Evolutionary conservation across 2,329 filamentous ascomycete genomes (phyloP), one percentile per base, ranked within the genome.

Genomic region (Aspergillus carbonarius): DNA sequence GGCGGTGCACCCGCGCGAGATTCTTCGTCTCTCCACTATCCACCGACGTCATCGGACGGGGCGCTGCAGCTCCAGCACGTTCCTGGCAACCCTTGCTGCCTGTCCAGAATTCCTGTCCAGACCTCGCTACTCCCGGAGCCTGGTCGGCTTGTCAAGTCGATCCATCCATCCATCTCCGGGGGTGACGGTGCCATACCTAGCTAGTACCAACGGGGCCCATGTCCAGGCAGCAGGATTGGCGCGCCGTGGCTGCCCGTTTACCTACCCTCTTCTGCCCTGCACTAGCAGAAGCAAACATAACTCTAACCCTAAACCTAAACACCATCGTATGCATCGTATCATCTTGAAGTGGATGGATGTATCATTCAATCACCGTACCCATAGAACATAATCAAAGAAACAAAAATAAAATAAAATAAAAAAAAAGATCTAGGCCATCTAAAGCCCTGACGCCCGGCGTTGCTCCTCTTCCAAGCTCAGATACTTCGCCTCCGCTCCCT

Each of bases 401-500:
- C 18, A 42, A n/a, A n/a, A n/a, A 5, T 20, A 44, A 17, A 47
- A 47, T 13, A n/a, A 37, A 48, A 51, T 27, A 4, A 54, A 25
- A 23, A 12, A 15, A 49, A 23, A 18, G 37, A 48, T 6, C 18
- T 27, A n/a, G 18, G 34, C n/a, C n/a, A 18, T 20, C 42, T 17
- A 35, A 42, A 55, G 34, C 20, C 27, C 6, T 37, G 42, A 17
- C 32, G 13, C 54, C 50, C n/a, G 47, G 15, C 48, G 52, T 35
- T 57, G 52, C 48, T 72, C 67, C 57, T 67, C 66, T 64, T 79
- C 73, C 66, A 76, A 60, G 51, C 72, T 80, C 62, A 82, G 71
- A 74, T 88, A 86, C 73, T 83, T 81, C 73, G 88, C 83, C 79
- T 97, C 93, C 1, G 93, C 93, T 53, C 88, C 85, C 59, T 87